A percentile compares a stretch with the other conserved stretches of the same genome.
Conservation (phyloP, 225 moss, liverwort and hornwort species). For the Physcomitrium patens region DNA sequence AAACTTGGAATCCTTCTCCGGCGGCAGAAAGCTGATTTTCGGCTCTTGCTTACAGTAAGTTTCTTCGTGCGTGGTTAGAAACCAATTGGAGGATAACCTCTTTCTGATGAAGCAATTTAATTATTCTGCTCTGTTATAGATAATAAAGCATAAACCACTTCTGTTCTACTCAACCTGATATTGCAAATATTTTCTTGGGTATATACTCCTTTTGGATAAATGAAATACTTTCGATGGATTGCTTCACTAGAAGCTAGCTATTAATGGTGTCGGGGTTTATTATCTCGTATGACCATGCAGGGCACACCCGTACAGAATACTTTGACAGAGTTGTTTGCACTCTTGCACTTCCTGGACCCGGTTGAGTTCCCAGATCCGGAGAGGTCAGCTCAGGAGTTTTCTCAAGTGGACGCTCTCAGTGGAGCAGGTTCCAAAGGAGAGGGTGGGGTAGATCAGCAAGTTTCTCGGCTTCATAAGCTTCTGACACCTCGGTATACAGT, state of each 20-base stretch:
- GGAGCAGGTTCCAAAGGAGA: constrained; percentile 51
- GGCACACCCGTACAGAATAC: constrained; percentile 88
- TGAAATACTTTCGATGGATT: constrained; percentile 1
- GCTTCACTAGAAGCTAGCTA: not conserved
- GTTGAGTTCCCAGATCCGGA: constrained; percentile 75
- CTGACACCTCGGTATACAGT: constrained; percentile 67
- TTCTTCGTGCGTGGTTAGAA: constrained; percentile 7
- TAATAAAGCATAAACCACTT: not conserved
- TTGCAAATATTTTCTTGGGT: not conserved
- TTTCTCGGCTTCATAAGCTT: constrained; percentile 74
- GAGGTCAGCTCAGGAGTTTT: constrained; percentile 59
- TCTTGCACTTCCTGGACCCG: constrained; percentile 86
- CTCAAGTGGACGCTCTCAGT: constrained; percentile 58
- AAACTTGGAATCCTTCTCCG: constrained; percentile 70
- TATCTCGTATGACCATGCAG: constrained; percentile 48
- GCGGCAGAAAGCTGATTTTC: constrained; percentile 71
- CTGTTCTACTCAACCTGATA: not conserved
- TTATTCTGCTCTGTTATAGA: not conserved
- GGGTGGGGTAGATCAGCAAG: constrained; percentile 58
- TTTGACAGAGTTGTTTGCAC: constrained; percentile 75
- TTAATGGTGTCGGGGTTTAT: constrained; percentile 21
- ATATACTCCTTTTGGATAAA: not conserved
- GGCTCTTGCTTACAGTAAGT: constrained; percentile 82
- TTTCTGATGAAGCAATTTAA: constrained; percentile 1
- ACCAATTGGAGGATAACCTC: not conserved